Base-by-base conservation (phyloP, 1,284 basidiomycete species). In the Naganishia sp. region DNA sequence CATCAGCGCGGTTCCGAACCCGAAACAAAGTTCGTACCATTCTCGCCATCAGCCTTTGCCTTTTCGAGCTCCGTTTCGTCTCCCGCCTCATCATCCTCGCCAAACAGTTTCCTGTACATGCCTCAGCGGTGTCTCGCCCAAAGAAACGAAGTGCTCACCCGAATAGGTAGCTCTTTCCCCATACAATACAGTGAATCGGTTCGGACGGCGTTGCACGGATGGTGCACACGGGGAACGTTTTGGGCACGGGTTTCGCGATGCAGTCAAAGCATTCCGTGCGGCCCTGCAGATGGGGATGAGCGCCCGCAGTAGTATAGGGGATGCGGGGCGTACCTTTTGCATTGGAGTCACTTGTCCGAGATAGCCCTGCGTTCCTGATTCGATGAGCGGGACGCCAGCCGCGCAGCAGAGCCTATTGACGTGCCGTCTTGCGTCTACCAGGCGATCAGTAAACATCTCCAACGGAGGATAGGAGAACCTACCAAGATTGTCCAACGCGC, bases 101-200 rank as follows among this genome's bases (percentile, higher is more conserved):
- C 95, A 73, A 96, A 97, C 6, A 98, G 79, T 80, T 97, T 93
- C n/a, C 92, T 94, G 31, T 36, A 4, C 23, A 44, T 16, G 7
- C 31, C 28, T 54, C 21, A 43, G 36, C 42, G 16, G 10, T 48
- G 55, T 52, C 6, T 16, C 44, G 28, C 21, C 33, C 6, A 23
- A 52, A 4, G 15, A 33, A 3, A 44, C 28, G n/a, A 39, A 0
- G 16, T n/a, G 81, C 88, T 77, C 72, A 93, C 93, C 88, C 87
- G 72, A 99, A 87, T n/a, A 99, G 87, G 81, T 98, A 99, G 72
- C 87, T 94, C 79, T 99, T 99, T 39, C 92, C 94, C 96, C 96
- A 99, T 0, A 98, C 95, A 65, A 99, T 98, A 76, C 94, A 99
- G 76, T 99, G 96, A 56, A 99, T 96, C 0, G 96, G 94, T 70